These are phyloP conservation scores for Talaromyces sp. DNA, from an alignment of 2,329 filamentous ascomycete species.

Conservation along the genomic window DNA sequence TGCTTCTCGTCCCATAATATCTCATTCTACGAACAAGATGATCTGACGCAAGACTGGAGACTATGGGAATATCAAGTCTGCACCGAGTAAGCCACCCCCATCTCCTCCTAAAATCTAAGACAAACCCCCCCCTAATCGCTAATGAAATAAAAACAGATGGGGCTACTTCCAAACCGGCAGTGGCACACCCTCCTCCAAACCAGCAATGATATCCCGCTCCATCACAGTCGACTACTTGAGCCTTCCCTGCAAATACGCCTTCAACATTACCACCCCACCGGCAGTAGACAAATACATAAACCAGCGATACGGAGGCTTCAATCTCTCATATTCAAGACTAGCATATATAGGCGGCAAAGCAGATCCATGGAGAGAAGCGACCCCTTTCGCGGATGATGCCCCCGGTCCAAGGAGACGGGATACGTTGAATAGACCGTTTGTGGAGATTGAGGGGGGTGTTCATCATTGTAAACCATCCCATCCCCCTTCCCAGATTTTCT, in stretches of 20 bases:
- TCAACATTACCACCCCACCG: conserved; percentile 66
- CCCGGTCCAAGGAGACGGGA: conserved; percentile 52
- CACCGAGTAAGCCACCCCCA: conserved; percentile 36
- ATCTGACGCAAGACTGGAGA: conserved; percentile 46
- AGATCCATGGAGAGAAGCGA: conserved; percentile 77
- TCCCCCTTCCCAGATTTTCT: background rate
- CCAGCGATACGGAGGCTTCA: conserved; percentile 74
- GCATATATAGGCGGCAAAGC: conserved; percentile 74
- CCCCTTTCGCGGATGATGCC: conserved; percentile 65
- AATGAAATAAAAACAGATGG: conserved; percentile 54
- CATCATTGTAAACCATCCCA: conserved; percentile 20
- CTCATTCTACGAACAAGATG: conserved; percentile 48
- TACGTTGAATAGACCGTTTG: conserved; percentile 65
- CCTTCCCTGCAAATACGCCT: conserved; percentile 63
- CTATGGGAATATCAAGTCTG: conserved; percentile 61
- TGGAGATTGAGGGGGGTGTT: conserved; percentile 56
- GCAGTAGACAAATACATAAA: conserved; percentile 59
- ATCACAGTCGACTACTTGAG: conserved; percentile 64
- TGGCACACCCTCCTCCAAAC: conserved; percentile 61
- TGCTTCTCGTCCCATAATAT: conserved; percentile 54
- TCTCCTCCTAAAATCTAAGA: background rate
- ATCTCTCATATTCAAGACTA: conserved; percentile 70
- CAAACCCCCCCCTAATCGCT: background rate
- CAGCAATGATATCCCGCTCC: conserved; percentile 70
- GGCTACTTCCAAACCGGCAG: conserved; percentile 75